phyloP scores from a whole-genome alignment of 2,329 filamentous ascomycete species.

The Fusarium pseudonygamai region DNA sequence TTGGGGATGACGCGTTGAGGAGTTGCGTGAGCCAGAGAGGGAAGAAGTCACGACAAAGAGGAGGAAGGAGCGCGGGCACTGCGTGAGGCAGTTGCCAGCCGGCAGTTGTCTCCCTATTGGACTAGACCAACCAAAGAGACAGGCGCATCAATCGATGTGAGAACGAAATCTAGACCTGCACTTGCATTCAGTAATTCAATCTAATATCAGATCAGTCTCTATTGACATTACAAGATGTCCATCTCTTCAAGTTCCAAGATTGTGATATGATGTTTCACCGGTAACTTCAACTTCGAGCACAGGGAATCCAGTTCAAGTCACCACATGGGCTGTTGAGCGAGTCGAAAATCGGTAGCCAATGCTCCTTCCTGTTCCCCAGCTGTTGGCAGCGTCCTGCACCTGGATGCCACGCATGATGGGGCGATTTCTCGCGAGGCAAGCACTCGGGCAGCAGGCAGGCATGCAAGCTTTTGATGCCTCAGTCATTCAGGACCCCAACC shows the following conservation, averaged over 20 bases:
- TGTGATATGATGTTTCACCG: not conserved
- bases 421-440: not conserved
- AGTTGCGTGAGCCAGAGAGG: not conserved
- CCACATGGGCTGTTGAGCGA: not conserved
- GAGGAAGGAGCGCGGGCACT: constrained; percentile 19
- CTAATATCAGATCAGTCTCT: not conserved
- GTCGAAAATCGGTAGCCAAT: not conserved
- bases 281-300: not conserved
- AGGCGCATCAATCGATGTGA: not conserved
- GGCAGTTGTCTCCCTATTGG: not conserved
- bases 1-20: constrained; percentile 34
- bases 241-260: not conserved
- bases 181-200: not conserved
- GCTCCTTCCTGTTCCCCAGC: not conserved
- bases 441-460: not conserved
- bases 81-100: not conserved
- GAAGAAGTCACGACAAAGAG: constrained; percentile 18
- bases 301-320: not conserved
- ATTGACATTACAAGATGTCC: not conserved
- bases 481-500: not conserved
- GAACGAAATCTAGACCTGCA: not conserved
- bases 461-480: not conserved
- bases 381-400: not conserved
- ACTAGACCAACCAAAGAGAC: not conserved
- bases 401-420: not conserved